A percentile compares a stretch with the other conserved stretches of the same genome.
Evolutionary conservation across 768 basidiomycete species (phyloP).

Genomic region (Rubroboletus pulcherrimus): DNA sequence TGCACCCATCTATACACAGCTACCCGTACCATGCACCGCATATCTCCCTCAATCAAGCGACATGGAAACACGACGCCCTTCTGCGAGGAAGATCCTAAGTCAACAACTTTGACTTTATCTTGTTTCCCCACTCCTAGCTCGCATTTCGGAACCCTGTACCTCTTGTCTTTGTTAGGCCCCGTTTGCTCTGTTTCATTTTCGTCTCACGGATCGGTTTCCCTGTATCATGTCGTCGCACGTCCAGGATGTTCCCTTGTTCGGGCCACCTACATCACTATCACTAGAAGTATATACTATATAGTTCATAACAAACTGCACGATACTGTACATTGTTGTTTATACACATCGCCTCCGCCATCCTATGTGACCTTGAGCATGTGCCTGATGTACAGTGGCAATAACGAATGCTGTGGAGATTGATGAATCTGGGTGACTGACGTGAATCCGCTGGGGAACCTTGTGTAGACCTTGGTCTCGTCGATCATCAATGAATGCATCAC

Average conservation of each 20-base stretch:
- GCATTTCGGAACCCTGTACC: background rate
- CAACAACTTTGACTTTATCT: background rate
- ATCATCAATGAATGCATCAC: conserved; percentile 15
- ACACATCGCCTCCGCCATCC: conserved; percentile 12
- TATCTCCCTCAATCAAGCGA: conserved; percentile 35
- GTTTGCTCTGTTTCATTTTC: conserved; percentile 9
- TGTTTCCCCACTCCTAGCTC: background rate
- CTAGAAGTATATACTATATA: conserved; percentile 32
- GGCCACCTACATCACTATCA: conserved; percentile 21
- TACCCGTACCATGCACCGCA: conserved; percentile 41
- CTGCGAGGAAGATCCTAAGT: conserved; percentile 35
- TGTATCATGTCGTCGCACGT: conserved; percentile 22
- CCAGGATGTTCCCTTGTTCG: conserved; percentile 1
- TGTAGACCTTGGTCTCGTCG: conserved; percentile 9
- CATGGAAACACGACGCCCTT: conserved; percentile 46
- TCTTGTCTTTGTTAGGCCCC: background rate
- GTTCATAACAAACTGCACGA: conserved; percentile 26
- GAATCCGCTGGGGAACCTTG: background rate
- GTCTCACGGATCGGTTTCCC: conserved; percentile 16
- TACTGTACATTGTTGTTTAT: conserved; percentile 34
- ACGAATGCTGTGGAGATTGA: conserved; percentile 9
- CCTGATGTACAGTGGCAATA: conserved; percentile 24
- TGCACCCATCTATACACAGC: conserved; percentile 39
- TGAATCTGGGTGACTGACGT: conserved; percentile 6
- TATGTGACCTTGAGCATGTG: conserved; percentile 15